Conservation (phyloP, 441 rosid species). For the Gossypium trilobum region DNA sequence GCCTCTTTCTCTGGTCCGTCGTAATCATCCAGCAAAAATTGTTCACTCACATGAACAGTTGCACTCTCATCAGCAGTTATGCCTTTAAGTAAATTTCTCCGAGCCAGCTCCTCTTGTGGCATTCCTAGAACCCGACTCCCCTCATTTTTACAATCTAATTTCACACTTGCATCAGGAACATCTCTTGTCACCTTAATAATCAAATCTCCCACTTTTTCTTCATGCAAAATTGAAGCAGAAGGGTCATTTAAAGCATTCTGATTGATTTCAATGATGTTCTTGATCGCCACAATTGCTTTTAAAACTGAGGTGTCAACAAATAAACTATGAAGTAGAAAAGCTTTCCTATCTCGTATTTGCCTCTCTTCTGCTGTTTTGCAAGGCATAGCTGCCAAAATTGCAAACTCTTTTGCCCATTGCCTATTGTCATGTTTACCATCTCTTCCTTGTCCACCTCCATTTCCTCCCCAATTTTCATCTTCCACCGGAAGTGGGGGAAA, state of each 20-base stretch:
- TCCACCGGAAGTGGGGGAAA: constrained; percentile 64
- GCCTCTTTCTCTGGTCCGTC: constrained; percentile 20
- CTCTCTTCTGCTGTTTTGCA: constrained; percentile 79
- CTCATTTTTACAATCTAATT: constrained; percentile 59
- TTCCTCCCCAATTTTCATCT: constrained; percentile 73
- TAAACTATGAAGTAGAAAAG: constrained; percentile 63
- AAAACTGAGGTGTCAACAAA: constrained; percentile 64
- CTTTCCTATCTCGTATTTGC: constrained; percentile 71
- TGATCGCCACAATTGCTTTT: constrained; percentile 49
- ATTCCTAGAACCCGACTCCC: constrained; percentile 53
- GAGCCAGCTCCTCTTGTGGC: constrained; percentile 50
- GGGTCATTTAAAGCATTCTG: constrained; percentile 28
- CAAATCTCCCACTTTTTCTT: constrained; percentile 57
- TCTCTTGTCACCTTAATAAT: constrained; percentile 50
- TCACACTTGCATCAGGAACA: constrained; percentile 53
- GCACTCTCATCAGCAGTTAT: constrained; percentile 84
- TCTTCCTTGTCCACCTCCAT: constrained; percentile 61
- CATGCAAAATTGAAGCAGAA: constrained; percentile 27
- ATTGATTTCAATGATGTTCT: constrained; percentile 34
- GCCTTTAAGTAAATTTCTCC: constrained; percentile 66
- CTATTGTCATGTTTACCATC: constrained; percentile 49
- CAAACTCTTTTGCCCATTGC: constrained; percentile 65
- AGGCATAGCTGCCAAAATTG: constrained; percentile 72
- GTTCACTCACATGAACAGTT: constrained; percentile 55
- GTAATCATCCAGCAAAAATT: constrained; percentile 20